A percentile compares a stretch with the other conserved stretches of the same genome.
Conservation (phyloP, 305 asterid genomes). For the Solanum hybrid region DNA sequence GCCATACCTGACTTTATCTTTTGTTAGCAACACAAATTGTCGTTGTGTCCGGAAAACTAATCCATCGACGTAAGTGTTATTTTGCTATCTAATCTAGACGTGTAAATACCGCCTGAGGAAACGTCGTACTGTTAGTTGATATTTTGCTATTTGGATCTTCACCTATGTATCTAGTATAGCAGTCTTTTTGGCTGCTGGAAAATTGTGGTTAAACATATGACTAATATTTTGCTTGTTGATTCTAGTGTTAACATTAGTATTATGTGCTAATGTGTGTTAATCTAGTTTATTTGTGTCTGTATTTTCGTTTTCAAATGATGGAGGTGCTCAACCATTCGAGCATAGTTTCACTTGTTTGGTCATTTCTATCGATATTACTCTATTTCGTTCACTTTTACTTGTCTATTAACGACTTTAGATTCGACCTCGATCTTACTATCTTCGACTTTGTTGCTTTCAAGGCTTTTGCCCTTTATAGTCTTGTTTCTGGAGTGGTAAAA, state of each 20-base stretch:
- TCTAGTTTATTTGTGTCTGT: background rate
- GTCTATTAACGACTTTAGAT: background rate
- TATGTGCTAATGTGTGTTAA: background rate
- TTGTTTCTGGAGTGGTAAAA: no score
- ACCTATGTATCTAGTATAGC: background rate
- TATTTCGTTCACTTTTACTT: background rate
- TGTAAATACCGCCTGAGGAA: background rate
- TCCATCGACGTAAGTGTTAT: background rate
- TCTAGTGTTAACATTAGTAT: no score
- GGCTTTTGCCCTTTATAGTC: no score
- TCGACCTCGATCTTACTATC: background rate
- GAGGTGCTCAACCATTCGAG: background rate
- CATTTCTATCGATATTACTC: background rate
- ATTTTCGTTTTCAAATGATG: background rate
- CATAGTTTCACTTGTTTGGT: background rate
- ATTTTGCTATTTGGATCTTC: background rate
- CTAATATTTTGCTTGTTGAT: background rate
- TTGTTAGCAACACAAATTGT: background rate
- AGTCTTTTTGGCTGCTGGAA: background rate
- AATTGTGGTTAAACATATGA: background rate
- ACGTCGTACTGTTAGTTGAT: background rate
- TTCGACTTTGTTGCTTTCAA: background rate
- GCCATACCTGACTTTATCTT: background rate
- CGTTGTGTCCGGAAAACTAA: background rate
- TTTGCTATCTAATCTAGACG: background rate